These are phyloP conservation scores for Wickerhamomyces chaumierensis DNA, from an alignment of 805 yeast genomes.

Conservation along the genomic window DNA sequence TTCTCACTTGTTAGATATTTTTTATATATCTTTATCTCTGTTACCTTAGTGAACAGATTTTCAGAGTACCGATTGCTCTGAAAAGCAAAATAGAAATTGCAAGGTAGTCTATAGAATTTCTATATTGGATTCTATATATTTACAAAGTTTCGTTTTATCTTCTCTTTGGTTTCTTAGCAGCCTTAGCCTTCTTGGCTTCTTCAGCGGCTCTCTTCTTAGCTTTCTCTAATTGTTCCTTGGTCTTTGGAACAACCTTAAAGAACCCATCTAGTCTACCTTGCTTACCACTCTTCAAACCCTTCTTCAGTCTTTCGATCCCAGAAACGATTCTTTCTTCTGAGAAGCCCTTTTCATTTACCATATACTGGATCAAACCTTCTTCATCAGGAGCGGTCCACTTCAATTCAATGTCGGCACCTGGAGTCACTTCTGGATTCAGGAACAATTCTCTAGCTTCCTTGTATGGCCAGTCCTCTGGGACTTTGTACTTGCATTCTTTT, in stretches of 20 bases:
- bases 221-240: conserved; percentile 30
- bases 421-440: conserved; percentile 66
- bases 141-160: conserved; percentile 3
- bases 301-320: conserved; percentile 77
- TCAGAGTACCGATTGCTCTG: too few relatives aligned
- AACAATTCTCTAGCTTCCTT: conserved; percentile 80
- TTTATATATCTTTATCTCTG: too few relatives aligned
- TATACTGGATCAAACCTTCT: conserved; percentile 69
- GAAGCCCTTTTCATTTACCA: conserved; percentile 84
- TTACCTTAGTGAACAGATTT: too few relatives aligned
- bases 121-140: too few relatives aligned
- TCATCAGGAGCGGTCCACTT: conserved; percentile 88
- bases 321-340: conserved; percentile 83
- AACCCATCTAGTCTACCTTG: conserved; percentile 93
- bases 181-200: conserved; percentile 19
- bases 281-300: conserved; percentile 73
- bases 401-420: conserved; percentile 49
- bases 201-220: conserved; percentile 19
- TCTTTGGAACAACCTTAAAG: conserved; percentile 54
- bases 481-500: conserved; percentile 53
- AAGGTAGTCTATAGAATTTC: too few relatives aligned
- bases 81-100: too few relatives aligned
- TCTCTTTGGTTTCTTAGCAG: conserved; percentile 13
- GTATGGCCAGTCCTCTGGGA: conserved; percentile 94
- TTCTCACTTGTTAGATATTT: too few relatives aligned